Evolutionary conservation across 2,329 filamentous ascomycete species (phyloP).

Genomic region (Massarina eburnea): DNA sequence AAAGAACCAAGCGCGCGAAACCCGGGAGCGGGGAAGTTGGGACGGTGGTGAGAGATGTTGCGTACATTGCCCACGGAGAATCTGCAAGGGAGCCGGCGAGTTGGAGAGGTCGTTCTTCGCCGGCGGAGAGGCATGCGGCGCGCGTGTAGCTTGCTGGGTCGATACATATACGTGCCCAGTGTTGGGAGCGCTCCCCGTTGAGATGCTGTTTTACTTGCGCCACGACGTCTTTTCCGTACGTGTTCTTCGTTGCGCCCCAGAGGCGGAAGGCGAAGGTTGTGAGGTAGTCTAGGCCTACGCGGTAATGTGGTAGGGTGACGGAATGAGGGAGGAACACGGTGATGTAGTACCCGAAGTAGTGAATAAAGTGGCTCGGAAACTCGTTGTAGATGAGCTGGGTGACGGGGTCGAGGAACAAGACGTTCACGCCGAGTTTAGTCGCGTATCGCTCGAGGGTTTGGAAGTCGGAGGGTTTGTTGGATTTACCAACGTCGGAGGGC

Average conservation of each 20-base stretch:
- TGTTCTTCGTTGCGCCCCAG: constrained; percentile 20
- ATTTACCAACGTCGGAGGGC: constrained; percentile 21
- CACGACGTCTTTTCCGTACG: constrained; percentile 22
- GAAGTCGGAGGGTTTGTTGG: constrained; percentile 25
- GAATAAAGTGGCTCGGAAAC: constrained; percentile 31
- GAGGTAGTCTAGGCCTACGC: constrained; percentile 30
- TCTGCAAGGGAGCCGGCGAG: constrained; percentile 30
- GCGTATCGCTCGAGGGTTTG: constrained; percentile 27
- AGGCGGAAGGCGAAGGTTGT: constrained; percentile 32
- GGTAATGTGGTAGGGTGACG: constrained; percentile 20
- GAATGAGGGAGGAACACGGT: constrained; percentile 27
- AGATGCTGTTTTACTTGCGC: constrained; percentile 27
- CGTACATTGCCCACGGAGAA: constrained; percentile 22
- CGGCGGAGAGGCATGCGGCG: constrained; percentile 18
- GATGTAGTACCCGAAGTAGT: constrained; percentile 36
- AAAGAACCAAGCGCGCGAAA: constrained; percentile 30
- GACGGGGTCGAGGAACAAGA: constrained; percentile 31
- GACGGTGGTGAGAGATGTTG: not conserved
- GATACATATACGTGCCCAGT: constrained; percentile 29
- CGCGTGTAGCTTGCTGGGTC: constrained; percentile 23
- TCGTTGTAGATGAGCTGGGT: constrained; percentile 23
- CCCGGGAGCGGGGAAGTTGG: constrained; percentile 13
- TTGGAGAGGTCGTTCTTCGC: constrained; percentile 22
- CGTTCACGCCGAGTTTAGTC: constrained; percentile 24
- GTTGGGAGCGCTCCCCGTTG: constrained; percentile 13